Percentiles rank a stretch among this genome's conserved stretches.
Conservation (phyloP, 805 yeast genomes). For the Ascoidea tarda region DNA sequence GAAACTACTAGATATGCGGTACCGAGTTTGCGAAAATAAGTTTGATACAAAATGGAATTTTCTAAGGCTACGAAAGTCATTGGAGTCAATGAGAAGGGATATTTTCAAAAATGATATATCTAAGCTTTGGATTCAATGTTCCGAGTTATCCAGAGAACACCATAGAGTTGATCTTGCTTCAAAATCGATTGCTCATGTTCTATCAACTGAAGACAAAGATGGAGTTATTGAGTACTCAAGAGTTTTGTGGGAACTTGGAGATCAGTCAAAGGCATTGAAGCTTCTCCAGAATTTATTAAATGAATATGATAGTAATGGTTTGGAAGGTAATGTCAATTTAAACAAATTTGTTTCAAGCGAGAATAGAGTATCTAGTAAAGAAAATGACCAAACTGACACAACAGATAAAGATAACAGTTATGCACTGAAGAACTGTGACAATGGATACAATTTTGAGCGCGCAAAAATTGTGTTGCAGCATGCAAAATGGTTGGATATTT, state of each 20-base stretch:
- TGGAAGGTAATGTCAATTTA: too few relatives aligned
- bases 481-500: conserved; percentile 78
- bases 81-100: conserved; percentile 16
- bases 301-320: neutral
- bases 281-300: conserved; percentile 30
- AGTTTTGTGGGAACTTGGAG: conserved; percentile 81
- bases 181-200: conserved; percentile 46
- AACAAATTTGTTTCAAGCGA: conserved; percentile 8
- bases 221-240: conserved; percentile 70
- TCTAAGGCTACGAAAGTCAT: conserved; percentile 44
- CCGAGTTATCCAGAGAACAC: conserved; percentile 53
- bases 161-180: conserved; percentile 63
- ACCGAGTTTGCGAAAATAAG: conserved; percentile 28
- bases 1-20: conserved; percentile 8
- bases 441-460: conserved; percentile 12
- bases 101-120: conserved; percentile 21
- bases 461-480: conserved; percentile 55
- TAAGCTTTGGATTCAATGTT: conserved; percentile 41
- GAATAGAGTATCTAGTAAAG: conserved; percentile 14
- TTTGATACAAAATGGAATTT: conserved; percentile 49
- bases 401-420: too few relatives aligned
- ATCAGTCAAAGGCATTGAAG: conserved; percentile 70
- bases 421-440: too few relatives aligned
- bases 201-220: conserved; percentile 16
- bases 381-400: neutral